Evolutionary conservation across 192 early-diverging fungal genomes (phyloP).

Genomic region (Coemansia aciculifera): DNA sequence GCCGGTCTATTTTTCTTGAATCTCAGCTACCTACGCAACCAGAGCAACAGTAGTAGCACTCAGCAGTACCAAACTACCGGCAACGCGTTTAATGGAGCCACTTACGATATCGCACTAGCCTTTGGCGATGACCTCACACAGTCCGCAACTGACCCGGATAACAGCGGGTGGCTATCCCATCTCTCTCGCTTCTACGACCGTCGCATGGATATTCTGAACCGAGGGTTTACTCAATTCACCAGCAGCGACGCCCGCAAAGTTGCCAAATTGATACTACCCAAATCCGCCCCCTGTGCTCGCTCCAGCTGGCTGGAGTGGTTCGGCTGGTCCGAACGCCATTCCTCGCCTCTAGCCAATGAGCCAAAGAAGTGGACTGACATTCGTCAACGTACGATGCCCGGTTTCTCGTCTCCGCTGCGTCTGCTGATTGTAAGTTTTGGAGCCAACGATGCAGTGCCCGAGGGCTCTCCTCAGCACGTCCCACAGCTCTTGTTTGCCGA

Average conservation of each 20-base stretch:
- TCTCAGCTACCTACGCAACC: conserved; percentile 4
- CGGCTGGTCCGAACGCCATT: not conserved
- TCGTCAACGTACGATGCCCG: conserved; percentile 2
- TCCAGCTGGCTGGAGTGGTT: not conserved
- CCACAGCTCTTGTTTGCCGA: conserved; percentile 58
- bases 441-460: conserved; percentile 73
- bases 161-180: conserved; percentile 56
- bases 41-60: not conserved
- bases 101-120: conserved; percentile 34
- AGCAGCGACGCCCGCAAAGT: conserved; percentile 61
- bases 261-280: conserved; percentile 58
- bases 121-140: conserved; percentile 51
- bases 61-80: not conserved
- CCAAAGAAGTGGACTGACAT: not conserved
- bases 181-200: conserved; percentile 63
- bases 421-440: conserved; percentile 78
- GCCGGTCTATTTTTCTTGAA: not conserved
- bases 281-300: conserved; percentile 7
- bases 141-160: conserved; percentile 22
- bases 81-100: conserved; percentile 9
- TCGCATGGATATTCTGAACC: conserved; percentile 73
- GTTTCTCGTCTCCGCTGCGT: conserved; percentile 34
- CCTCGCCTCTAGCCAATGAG: not conserved
- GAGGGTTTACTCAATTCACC: conserved; percentile 82
- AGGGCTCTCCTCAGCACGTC: conserved; percentile 58